Percentiles rank a stretch among this genome's conserved stretches.
These are phyloP conservation scores for Penicillium pulvis DNA, from an alignment of 495 filamentous ascomycete genomes.

Conservation along the genomic window DNA sequence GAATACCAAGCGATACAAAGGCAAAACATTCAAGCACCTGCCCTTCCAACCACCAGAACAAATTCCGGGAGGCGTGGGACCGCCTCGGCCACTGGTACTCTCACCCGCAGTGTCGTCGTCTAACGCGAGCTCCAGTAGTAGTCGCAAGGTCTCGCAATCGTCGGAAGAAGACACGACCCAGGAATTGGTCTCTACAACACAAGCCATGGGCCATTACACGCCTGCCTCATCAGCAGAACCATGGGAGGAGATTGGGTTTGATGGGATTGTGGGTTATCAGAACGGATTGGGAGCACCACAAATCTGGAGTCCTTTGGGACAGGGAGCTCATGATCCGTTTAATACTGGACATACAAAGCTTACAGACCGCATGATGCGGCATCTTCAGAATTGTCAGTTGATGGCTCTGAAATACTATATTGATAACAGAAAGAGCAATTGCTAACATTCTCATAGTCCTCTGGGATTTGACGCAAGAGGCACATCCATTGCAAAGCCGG, in stretches of 20 bases:
- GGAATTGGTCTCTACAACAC: constrained; percentile 16
- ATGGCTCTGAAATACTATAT: not conserved
- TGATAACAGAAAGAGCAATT: not conserved
- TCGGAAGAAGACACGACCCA: constrained; percentile 11
- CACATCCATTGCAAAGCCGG: constrained; percentile 43
- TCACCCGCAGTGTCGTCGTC: constrained; percentile 17
- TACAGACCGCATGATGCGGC: constrained; percentile 45
- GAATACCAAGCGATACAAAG: constrained; percentile 47
- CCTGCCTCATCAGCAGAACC: constrained; percentile 1
- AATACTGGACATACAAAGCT: constrained; percentile 43
- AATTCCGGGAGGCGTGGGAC: constrained; percentile 22
- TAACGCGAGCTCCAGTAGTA: constrained; percentile 15
- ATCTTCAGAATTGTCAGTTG: constrained; percentile 45
- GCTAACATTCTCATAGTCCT: constrained; percentile 36
- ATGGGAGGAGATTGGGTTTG: constrained; percentile 14
- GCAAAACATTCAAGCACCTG: constrained; percentile 47
- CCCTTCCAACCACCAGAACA: constrained; percentile 42
- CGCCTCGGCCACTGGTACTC: constrained; percentile 9
- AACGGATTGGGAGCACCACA: constrained; percentile 6
- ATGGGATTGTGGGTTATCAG: constrained; percentile 18
- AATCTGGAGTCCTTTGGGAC: constrained; percentile 33
- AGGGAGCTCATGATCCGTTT: constrained; percentile 46
- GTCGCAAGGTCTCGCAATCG: constrained; percentile 17
- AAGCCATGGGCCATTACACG: constrained; percentile 16
- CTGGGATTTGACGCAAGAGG: constrained; percentile 42